A percentile compares a stretch with the other conserved stretches of the same genome.
These are phyloP conservation scores for Geotrichum histeridarum DNA, from an alignment of 1,139 yeast genomes.

Conservation along the genomic window DNA sequence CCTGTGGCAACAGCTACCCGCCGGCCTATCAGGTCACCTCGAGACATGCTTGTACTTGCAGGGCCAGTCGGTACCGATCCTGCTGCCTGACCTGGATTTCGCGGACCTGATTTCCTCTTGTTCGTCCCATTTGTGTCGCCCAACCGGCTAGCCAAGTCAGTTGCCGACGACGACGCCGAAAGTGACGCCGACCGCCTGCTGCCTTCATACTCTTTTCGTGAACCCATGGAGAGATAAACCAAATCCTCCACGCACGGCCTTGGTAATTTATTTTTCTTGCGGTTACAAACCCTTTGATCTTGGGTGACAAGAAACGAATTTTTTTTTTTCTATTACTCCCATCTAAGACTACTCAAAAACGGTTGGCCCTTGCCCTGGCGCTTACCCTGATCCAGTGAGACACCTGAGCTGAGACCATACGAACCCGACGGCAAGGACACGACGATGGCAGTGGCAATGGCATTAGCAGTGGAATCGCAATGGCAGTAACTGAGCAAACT, in stretches of 20 bases:
- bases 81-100: neutral
- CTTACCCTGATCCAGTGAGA: neutral
- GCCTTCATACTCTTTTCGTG: neutral
- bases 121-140: too few species aligned
- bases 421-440: too few species aligned
- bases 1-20: conserved; percentile 1
- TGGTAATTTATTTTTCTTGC: neutral
- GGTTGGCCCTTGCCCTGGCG: neutral
- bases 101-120: too few species aligned
- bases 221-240: neutral
- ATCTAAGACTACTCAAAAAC: neutral
- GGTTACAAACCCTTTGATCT: neutral
- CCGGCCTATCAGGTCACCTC: neutral
- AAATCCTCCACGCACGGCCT: neutral
- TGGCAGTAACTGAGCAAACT: too few species aligned
- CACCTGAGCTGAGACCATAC: too few species aligned
- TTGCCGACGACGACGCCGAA: too few species aligned
- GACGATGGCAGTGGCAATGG: too few species aligned
- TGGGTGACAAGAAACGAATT: neutral
- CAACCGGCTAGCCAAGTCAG: too few species aligned
- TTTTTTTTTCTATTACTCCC: neutral
- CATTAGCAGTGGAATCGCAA: too few species aligned
- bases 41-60: neutral
- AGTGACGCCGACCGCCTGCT: too few species aligned
- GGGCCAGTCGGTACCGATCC: neutral